Base-by-base conservation (phyloP, 2,329 filamentous ascomycete genomes). In the Leptographium wingfieldii region DNA sequence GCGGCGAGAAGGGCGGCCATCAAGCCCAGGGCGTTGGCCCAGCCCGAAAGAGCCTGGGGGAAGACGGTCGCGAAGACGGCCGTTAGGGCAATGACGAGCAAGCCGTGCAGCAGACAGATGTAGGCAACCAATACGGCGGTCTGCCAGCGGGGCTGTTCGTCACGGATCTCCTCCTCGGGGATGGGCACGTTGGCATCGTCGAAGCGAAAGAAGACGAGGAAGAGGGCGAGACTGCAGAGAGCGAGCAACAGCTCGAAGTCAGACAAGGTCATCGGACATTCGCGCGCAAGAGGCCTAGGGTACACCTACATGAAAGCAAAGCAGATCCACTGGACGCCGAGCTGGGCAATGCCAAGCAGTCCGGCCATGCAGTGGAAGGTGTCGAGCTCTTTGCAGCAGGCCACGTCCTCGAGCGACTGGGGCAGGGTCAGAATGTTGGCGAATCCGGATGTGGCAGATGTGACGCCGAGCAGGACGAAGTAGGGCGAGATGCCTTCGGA, bases 401-500 rank as follows among this genome's bases (percentile, higher is more conserved):
- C 82, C 62, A 96, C 86, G 70, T 96, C 92, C 60, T 84, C 80
- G 40, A 89, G 83, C 60, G 90, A 96, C 61, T 85, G 82, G n/a
- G 90, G 88, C 16, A 96, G 82, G 0, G 90, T 87, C 58, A 97
- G 77, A 69, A 99, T 96, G 69, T 97, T 97, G 64, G 89, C 90
- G 68, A 99, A 90, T 31, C 89, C 88, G 55, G 88, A 89, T 57
- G 88, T 95, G 67, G 88, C 88, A 9, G 90, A 95, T 1, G 92
- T 92, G 31, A 88, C 90, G 62, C 94, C 94, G n/a, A 99, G 83
- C 2, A 97, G 82, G 64, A 99, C 85, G 70, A 96, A 99, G 73
- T 92, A 94, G 10, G 94, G 92, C 35, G 92, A 96, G 63, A 99
- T 92, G 63, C 94, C 94, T 71, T 95, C 92, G 27, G 92, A 95